phyloP scores from a whole-genome alignment of 257 asterid genomes.

The Petunia secreta region DNA sequence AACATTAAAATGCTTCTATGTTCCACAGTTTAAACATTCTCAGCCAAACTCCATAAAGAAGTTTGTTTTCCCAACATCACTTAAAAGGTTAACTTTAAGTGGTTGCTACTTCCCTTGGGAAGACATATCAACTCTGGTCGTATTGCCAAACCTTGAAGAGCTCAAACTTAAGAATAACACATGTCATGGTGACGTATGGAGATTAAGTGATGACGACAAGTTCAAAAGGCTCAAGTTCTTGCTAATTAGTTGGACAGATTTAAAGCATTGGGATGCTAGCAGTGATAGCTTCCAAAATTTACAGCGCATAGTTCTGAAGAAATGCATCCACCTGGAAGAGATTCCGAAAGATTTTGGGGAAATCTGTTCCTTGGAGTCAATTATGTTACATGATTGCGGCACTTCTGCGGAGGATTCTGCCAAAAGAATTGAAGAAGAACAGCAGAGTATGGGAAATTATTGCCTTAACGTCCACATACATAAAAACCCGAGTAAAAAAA shows the following conservation, averaged over 20 bases:
- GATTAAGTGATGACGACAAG: not conserved
- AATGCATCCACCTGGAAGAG: not conserved
- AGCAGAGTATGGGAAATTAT: not conserved
- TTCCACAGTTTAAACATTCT: not conserved
- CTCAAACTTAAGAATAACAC: slow-evolving; percentile 3
- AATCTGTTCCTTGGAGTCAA: not conserved
- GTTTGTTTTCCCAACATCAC: not conserved
- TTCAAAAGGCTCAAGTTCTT: not conserved
- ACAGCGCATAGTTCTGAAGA: not conserved
- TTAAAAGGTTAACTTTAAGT: not conserved
- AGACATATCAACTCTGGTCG: not conserved
- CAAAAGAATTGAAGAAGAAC: not conserved
- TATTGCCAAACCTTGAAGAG: not conserved
- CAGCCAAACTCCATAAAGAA: not conserved
- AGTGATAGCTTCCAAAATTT: not conserved
- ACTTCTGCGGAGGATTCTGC: not conserved
- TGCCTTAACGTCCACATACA: not conserved
- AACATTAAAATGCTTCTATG: not conserved
- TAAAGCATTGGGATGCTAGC: not conserved
- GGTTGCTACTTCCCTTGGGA: not conserved
- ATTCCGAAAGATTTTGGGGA: slow-evolving; percentile 4
- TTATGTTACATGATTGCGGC: not conserved
- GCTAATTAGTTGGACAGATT: not conserved
- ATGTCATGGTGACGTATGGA: not conserved
- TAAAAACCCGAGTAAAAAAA: too few species aligned